Conservation (phyloP, 1,139 yeast genomes). For the Groenewaldozyma auringiensis region DNA sequence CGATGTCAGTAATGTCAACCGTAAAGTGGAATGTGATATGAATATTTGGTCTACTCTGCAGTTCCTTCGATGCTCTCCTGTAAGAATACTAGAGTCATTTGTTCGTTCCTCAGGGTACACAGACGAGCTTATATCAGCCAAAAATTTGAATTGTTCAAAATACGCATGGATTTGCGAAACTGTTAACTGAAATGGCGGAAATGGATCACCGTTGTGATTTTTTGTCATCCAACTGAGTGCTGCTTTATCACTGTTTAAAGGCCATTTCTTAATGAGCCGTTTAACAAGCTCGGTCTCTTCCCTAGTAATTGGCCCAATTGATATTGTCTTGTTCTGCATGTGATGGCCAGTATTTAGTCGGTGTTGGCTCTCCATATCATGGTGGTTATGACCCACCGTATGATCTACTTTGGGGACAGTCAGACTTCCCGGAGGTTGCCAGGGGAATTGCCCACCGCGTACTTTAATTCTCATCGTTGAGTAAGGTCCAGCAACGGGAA, state of each 20-base stretch:
- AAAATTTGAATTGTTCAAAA: background rate
- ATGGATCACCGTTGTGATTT: background rate
- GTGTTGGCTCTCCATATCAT: background rate
- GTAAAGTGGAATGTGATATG: background rate
- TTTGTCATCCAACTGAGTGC: background rate
- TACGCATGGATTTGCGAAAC: background rate
- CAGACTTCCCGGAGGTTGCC: background rate
- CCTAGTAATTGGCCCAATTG: background rate
- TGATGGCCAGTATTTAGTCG: background rate
- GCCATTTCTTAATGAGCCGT: background rate
- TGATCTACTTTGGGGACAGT: background rate
- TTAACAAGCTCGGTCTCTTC: background rate
- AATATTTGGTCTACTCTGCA: background rate
- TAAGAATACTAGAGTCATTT: background rate
- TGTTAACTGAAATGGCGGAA: background rate
- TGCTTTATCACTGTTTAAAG: background rate
- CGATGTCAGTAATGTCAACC: background rate
- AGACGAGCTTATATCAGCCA: background rate
- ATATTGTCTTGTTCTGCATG: background rate
- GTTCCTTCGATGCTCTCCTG: background rate
- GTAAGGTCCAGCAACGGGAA: background rate
- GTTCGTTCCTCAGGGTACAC: background rate
- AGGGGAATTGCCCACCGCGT: background rate
- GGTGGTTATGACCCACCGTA: background rate
- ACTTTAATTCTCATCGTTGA: conserved; percentile 1